Percentiles rank a stretch among this genome's conserved stretches.
phyloP scores from a whole-genome alignment of 2,329 filamentous ascomycete species.

The Epichloe coenophiala region DNA sequence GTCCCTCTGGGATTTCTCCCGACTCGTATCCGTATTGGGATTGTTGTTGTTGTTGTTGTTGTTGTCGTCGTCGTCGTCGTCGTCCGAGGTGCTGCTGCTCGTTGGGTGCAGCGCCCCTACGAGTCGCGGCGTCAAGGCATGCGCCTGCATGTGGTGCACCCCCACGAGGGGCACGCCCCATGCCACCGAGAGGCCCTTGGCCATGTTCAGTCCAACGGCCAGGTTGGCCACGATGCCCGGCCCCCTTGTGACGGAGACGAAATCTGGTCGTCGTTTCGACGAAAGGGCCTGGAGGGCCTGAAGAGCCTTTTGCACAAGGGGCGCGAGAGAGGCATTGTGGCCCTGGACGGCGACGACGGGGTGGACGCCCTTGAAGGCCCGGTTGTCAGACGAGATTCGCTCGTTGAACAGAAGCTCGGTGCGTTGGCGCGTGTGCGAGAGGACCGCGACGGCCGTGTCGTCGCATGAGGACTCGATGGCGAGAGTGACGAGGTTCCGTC shows the following conservation, averaged over 20 bases:
- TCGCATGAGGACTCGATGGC: slow-evolving; percentile 83
- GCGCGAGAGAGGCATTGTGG: slow-evolving; percentile 58
- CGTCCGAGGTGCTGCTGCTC: neutral
- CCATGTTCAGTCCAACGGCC: slow-evolving; percentile 63
- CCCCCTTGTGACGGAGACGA: slow-evolving; percentile 79
- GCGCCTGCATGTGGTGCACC: slow-evolving; percentile 96
- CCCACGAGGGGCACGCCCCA: slow-evolving; percentile 77
- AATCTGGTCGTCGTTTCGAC: slow-evolving; percentile 53
- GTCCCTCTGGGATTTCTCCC: no score
- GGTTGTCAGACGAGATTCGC: slow-evolving; percentile 70
- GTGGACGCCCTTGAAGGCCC: slow-evolving; percentile 62
- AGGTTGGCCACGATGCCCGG: slow-evolving; percentile 79
- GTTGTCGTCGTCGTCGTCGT: no score
- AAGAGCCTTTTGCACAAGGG: slow-evolving; percentile 53
- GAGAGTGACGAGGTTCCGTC: slow-evolving; percentile 37
- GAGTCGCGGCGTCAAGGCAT: slow-evolving; percentile 77
- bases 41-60: no score
- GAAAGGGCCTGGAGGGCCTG: slow-evolving; percentile 26
- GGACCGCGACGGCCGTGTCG: slow-evolving; percentile 78
- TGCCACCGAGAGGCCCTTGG: slow-evolving; percentile 74
- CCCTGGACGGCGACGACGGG: slow-evolving; percentile 62
- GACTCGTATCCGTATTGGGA: no score
- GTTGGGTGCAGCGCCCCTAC: slow-evolving; percentile 40
- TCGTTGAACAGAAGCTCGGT: slow-evolving; percentile 63
- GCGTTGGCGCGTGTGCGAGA: slow-evolving; percentile 39